These are phyloP conservation scores for Kurtzmaniella quercitrusa DNA, from an alignment of 1,139 yeast genomes.

Conservation along the genomic window DNA sequence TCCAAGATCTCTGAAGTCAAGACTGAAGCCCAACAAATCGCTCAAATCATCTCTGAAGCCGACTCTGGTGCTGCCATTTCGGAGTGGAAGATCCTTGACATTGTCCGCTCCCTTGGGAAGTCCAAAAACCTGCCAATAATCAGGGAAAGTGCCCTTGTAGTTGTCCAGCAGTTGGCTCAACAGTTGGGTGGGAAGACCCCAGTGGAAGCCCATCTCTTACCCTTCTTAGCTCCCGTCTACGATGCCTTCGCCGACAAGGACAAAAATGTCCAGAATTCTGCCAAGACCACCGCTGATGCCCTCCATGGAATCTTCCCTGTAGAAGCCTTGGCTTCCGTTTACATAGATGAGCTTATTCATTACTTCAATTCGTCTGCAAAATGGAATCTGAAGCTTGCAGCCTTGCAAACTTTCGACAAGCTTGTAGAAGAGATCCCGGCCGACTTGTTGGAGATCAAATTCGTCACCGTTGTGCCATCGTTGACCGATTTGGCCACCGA, in stretches of 20 bases:
- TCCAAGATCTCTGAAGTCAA: conserved; percentile 62
- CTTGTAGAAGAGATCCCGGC: conserved; percentile 77
- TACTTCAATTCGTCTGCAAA: conserved; percentile 82
- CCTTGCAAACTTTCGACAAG: conserved; percentile 67
- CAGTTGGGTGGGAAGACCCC: conserved; percentile 66
- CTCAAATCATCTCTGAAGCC: background rate
- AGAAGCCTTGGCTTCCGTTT: conserved; percentile 73
- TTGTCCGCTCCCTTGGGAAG: conserved; percentile 61
- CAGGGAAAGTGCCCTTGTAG: conserved; percentile 69
- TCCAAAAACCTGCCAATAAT: conserved; percentile 70
- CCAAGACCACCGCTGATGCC: conserved; percentile 64
- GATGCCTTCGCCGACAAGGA: conserved; percentile 83
- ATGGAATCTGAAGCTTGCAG: conserved; percentile 89
- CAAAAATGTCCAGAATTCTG: conserved; percentile 77
- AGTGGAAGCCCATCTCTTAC: conserved; percentile 68
- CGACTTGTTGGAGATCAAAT: conserved; percentile 78
- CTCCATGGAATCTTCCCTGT: conserved; percentile 65
- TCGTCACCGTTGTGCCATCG: conserved; percentile 75
- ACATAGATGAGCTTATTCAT: conserved; percentile 55
- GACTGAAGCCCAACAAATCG: conserved; percentile 52
- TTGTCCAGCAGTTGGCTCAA: conserved; percentile 65
- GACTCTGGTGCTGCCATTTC: conserved; percentile 43
- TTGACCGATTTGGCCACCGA: conserved; percentile 89
- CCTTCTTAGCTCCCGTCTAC: conserved; percentile 51
- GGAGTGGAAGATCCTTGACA: conserved; percentile 64